These are phyloP conservation scores for Penicillium taxi DNA, from an alignment of 495 filamentous ascomycete genomes.

Conservation along the genomic window DNA sequence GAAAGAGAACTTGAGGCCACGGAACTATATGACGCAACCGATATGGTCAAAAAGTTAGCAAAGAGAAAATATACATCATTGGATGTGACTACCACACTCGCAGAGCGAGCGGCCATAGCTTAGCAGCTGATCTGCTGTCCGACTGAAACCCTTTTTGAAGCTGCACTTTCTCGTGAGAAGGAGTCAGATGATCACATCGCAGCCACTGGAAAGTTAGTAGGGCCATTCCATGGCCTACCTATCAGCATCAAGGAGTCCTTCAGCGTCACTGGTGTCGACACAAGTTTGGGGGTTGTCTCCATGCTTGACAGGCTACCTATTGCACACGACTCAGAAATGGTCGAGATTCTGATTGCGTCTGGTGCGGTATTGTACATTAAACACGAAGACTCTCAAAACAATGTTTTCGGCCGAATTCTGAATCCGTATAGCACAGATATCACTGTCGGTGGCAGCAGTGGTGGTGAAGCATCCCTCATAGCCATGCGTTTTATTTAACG, in stretches of 20 bases:
- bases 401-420: constrained; percentile 48
- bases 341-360: constrained; percentile 16
- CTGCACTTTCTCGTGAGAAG: constrained; percentile 27
- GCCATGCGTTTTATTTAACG: too few species aligned
- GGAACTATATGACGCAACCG: constrained; percentile 35
- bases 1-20: constrained; percentile 45
- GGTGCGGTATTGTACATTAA: constrained; percentile 49
- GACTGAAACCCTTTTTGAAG: constrained; percentile 49
- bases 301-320: constrained; percentile 12
- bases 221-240: constrained; percentile 57
- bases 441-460: constrained; percentile 48
- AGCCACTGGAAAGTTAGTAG: constrained; percentile 35
- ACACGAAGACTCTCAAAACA: constrained; percentile 53
- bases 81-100: constrained; percentile 48
- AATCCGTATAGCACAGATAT: constrained; percentile 48
- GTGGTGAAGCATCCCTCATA: constrained; percentile 49
- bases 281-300: constrained; percentile 20
- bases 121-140: constrained; percentile 48
- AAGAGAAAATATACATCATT: constrained; percentile 34
- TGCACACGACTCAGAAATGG: constrained; percentile 12
- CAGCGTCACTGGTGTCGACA: constrained; percentile 38
- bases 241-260: constrained; percentile 57
- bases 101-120: constrained; percentile 48
- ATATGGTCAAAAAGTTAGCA: constrained; percentile 20
- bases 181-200: constrained; percentile 28